A percentile compares a stretch with the other conserved stretches of the same genome.
phyloP scores from a whole-genome alignment of 2,329 filamentous ascomycete species.

The Fusarium papillatum region DNA sequence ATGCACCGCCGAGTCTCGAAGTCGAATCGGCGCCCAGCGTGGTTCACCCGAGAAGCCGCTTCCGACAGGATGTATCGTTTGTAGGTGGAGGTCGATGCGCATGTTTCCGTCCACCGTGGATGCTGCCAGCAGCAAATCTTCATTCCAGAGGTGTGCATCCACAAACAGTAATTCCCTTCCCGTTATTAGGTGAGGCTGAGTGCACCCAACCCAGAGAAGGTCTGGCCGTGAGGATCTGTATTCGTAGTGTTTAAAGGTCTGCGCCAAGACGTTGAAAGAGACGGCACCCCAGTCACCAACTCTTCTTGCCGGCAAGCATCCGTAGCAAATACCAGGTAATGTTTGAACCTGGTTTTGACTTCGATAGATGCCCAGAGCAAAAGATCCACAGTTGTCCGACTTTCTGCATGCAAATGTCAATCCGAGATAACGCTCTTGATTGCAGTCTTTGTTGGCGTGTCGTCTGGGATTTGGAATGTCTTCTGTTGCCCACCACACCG shows the following conservation, averaged over 20 bases:
- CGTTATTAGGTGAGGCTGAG: not conserved
- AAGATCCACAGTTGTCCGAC: slow-evolving; percentile 31
- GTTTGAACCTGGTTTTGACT: not conserved
- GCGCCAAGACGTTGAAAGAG: slow-evolving; percentile 34
- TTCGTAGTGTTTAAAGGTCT: slow-evolving; percentile 25
- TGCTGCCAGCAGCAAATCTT: slow-evolving; percentile 16
- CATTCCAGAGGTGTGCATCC: slow-evolving; percentile 29
- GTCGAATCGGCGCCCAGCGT: slow-evolving; percentile 1
- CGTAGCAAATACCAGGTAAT: slow-evolving; percentile 3
- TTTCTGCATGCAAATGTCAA: slow-evolving; percentile 18
- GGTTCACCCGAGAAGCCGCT: not conserved
- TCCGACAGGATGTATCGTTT: slow-evolving; percentile 13
- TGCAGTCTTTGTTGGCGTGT: not conserved
- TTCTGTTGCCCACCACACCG: slow-evolving; percentile 9
- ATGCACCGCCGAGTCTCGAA: not conserved
- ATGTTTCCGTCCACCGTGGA: not conserved
- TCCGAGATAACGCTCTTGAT: not conserved
- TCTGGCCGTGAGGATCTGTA: slow-evolving; percentile 13
- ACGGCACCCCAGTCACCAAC: slow-evolving; percentile 27
- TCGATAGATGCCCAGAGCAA: slow-evolving; percentile 26
- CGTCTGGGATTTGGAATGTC: slow-evolving; percentile 28
- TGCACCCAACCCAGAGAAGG: slow-evolving; percentile 11
- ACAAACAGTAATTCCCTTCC: not conserved
- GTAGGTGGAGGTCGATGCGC: not conserved
- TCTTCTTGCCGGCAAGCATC: slow-evolving; percentile 10